Evolutionary conservation across 306 rosid species (phyloP).

Genomic region (Trifolium repens): DNA sequence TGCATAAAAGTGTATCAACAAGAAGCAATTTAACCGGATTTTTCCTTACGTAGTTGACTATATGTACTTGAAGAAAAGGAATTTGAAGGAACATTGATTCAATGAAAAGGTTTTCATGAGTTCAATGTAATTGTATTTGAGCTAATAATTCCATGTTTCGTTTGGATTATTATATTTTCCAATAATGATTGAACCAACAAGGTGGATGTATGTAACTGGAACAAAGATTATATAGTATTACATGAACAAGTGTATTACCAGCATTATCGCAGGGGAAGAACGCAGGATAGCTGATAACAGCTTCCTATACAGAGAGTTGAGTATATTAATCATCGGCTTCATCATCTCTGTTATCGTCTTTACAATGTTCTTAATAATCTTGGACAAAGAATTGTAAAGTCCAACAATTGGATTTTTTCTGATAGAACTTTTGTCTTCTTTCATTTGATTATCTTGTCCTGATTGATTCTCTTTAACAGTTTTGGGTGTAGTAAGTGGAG

Average conservation of each 20-base stretch:
- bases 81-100: constrained; percentile 11
- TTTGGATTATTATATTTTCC: constrained; percentile 17
- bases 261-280: constrained; percentile 61
- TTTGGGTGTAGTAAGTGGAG: constrained; percentile 55
- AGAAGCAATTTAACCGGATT: constrained; percentile 24
- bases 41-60: neutral
- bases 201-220: constrained; percentile 20
- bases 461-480: constrained; percentile 44
- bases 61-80: constrained; percentile 22
- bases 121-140: constrained; percentile 21
- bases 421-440: constrained; percentile 47
- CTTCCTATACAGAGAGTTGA: constrained; percentile 64
- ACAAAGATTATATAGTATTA: constrained; percentile 24
- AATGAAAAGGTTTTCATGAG: constrained; percentile 18
- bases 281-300: constrained; percentile 66
- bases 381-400: constrained; percentile 55
- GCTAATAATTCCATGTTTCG: constrained; percentile 19
- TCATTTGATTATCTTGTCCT: constrained; percentile 47
- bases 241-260: constrained; percentile 62
- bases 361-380: constrained; percentile 49
- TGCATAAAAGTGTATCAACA: constrained; percentile 11
- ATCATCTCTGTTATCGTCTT: constrained; percentile 52
- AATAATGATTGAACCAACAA: constrained; percentile 24
- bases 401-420: constrained; percentile 52
- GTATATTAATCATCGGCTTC: constrained; percentile 57